Evolutionary conservation across 805 yeast genomes (phyloP).

Genomic region (Suhomyces sp.): DNA sequence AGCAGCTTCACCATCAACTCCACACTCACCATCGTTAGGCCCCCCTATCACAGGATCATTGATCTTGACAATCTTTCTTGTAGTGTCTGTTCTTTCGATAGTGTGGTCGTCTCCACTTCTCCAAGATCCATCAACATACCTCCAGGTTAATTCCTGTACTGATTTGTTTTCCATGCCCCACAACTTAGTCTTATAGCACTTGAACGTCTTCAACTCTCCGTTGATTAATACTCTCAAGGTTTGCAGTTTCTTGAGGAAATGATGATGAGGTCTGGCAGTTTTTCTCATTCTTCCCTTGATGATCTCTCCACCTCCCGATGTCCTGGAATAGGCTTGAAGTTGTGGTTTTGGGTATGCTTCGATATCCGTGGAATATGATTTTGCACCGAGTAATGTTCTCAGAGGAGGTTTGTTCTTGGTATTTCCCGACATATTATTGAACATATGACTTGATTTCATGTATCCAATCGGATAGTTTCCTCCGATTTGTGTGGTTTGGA

Average conservation of each 20-base stretch:
- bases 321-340: constrained; percentile 26
- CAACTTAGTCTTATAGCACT: constrained; percentile 70
- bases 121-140: constrained; percentile 70
- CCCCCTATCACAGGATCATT: constrained; percentile 9
- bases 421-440: constrained; percentile 30
- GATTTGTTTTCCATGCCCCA: constrained; percentile 84
- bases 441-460: constrained; percentile 35
- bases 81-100: constrained; percentile 62
- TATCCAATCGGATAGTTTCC: constrained; percentile 25
- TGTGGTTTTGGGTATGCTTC: constrained; percentile 17
- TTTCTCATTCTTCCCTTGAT: constrained; percentile 62
- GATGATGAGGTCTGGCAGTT: constrained; percentile 47
- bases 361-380: constrained; percentile 41
- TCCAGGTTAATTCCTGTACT: constrained; percentile 59
- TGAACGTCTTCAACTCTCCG: constrained; percentile 56
- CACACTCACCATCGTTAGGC: constrained; percentile 18
- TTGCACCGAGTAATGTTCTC: constrained; percentile 27
- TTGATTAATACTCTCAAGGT: constrained; percentile 65
- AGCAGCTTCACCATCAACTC: constrained; percentile 25
- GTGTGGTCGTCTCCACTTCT: constrained; percentile 76
- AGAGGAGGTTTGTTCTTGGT: constrained; percentile 35
- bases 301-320: constrained; percentile 39
- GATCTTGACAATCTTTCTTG: constrained; percentile 8
- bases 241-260: constrained; percentile 43
- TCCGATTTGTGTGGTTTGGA: constrained; percentile 4